Evolutionary conservation across 1,284 basidiomycete species (phyloP).

Genomic region (Ceratorhiza oryzae-sativae): DNA sequence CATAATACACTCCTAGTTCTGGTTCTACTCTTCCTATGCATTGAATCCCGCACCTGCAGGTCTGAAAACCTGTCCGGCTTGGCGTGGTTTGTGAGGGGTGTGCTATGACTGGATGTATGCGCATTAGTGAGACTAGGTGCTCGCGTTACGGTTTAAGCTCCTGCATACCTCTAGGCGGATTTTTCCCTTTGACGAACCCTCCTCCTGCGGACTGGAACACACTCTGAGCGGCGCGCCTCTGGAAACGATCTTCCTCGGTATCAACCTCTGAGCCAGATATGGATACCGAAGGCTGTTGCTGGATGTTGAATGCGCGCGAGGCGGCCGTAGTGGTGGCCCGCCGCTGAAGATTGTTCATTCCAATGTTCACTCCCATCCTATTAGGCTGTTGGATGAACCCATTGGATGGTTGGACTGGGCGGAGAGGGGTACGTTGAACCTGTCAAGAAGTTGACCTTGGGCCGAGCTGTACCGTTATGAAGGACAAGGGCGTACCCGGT

Average conservation of each 20-base stretch:
- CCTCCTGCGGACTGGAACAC: constrained; percentile 19
- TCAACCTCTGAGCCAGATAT: constrained; percentile 19
- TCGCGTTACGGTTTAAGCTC: not conserved
- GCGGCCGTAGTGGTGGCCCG: constrained; percentile 1
- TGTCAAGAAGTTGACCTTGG: constrained; percentile 48
- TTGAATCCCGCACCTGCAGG: constrained; percentile 45
- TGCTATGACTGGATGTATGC: constrained; percentile 24
- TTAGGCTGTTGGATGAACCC: constrained; percentile 29
- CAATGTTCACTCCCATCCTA: constrained; percentile 6
- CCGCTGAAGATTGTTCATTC: constrained; percentile 10
- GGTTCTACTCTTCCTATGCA: not conserved
- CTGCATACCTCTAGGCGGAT: constrained; percentile 24
- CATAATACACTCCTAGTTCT: constrained; percentile 21
- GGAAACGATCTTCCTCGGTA: not conserved
- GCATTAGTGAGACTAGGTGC: not conserved
- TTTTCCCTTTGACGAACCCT: constrained; percentile 21
- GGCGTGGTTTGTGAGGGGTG: constrained; percentile 45
- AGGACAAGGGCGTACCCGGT: constrained; percentile 56
- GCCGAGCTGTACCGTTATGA: constrained; percentile 10
- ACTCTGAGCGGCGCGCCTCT: constrained; percentile 4
- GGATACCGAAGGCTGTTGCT: constrained; percentile 38
- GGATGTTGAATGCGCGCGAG: constrained; percentile 37
- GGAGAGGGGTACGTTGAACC: constrained; percentile 77
- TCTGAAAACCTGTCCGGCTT: constrained; percentile 47
- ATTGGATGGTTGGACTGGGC: constrained; percentile 51